Conservation (phyloP, 169 alveolate species). For the Perkinsus marinus region DNA sequence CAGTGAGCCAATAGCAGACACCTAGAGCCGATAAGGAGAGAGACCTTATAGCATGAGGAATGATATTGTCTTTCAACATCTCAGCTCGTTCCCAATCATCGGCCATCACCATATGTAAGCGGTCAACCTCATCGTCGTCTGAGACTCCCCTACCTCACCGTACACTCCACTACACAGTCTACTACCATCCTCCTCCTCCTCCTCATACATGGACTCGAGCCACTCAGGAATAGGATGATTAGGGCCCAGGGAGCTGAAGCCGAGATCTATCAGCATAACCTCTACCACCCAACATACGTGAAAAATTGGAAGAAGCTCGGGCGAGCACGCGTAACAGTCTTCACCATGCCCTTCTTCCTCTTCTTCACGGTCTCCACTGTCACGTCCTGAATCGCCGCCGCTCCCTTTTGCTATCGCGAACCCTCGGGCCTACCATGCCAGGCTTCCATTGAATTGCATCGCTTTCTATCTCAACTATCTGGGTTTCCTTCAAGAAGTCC, state of each 20-base stretch:
- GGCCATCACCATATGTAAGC: not conserved
- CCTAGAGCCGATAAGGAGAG: not conserved
- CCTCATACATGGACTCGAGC: not conserved
- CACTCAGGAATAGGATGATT: not conserved
- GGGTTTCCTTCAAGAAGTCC: not conserved
- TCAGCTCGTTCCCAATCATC: not conserved
- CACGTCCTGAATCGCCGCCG: not conserved
- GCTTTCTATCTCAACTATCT: not conserved
- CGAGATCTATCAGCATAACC: not conserved
- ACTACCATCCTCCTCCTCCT: not conserved
- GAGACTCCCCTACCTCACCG: not conserved
- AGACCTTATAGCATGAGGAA: not conserved
- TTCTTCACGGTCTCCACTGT: not conserved
- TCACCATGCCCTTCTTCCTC: not conserved
- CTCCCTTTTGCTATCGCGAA: not conserved
- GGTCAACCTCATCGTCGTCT: not conserved
- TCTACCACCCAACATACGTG: not conserved
- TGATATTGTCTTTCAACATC: not conserved
- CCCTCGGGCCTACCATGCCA: not conserved
- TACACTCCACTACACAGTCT: not conserved
- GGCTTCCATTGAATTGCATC: not conserved
- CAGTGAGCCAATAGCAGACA: not conserved
- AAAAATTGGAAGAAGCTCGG: not conserved
- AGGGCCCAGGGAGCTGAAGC: not conserved
- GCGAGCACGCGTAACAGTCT: not conserved